phyloP scores from a whole-genome alignment of 1,284 basidiomycete genomes.

The Cutaneotrichosporon cavernicola region DNA sequence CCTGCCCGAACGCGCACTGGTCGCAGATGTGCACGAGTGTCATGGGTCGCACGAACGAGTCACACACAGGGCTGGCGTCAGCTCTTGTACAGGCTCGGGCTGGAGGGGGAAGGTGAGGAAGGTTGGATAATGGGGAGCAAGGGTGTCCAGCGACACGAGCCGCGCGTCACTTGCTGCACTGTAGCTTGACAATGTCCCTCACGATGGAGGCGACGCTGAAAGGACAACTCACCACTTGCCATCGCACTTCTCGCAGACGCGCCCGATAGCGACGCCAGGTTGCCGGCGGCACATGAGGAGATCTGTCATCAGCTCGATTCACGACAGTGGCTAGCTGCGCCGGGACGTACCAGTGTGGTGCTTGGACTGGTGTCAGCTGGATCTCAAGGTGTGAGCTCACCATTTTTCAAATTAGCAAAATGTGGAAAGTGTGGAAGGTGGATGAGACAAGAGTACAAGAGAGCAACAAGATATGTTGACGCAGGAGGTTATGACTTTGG shows the following conservation, averaged over 20 bases:
- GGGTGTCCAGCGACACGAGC: no score
- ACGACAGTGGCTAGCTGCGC: neutral
- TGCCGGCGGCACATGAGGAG: constrained; percentile 95
- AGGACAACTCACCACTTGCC: constrained; percentile 83
- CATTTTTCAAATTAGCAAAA: constrained; percentile 10
- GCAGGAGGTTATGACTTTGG: neutral
- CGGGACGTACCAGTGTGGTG: constrained; percentile 73
- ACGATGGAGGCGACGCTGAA: neutral
- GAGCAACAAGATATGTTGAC: neutral
- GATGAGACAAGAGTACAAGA: neutral
- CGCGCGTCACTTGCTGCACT: neutral
- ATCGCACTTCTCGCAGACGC: constrained; percentile 98
- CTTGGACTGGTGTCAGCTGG: constrained; percentile 62
- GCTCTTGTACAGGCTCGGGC: neutral
- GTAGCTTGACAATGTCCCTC: no score
- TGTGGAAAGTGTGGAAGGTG: neutral
- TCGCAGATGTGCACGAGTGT: constrained; percentile 97
- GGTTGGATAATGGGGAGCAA: neutral
- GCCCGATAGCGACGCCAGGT: constrained; percentile 93
- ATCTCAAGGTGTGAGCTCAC: constrained; percentile 7
- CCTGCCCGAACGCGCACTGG: constrained; percentile 98
- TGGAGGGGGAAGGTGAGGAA: neutral
- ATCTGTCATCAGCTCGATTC: constrained; percentile 58
- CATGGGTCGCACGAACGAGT: constrained; percentile 97
- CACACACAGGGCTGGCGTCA: constrained; percentile 84